Base-by-base conservation (phyloP, 306 rosid genomes). In the Quillaja saponaria region DNA sequence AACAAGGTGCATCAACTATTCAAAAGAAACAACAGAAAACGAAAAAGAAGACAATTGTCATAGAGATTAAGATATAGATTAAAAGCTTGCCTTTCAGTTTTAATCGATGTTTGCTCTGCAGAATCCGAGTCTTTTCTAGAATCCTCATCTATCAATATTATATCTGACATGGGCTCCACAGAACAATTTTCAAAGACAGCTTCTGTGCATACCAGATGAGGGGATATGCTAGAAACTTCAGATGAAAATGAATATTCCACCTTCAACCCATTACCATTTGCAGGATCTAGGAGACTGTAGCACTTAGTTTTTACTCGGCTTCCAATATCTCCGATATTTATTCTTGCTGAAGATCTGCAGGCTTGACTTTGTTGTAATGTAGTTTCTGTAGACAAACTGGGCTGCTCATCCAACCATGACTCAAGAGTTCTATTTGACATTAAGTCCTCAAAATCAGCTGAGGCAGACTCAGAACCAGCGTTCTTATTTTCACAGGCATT, bases 391-490 rank as follows among this genome's bases (percentile, higher is more conserved):
- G 91, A 69, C 69, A 87, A 73, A 67, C 72, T 76, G 64, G 97
- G 81, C 59, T 84, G 95, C 61, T 83, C 96, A 64, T 83, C 86
- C 67, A 94, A 71, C 99, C 99, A 94, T 67, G 95, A 85, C 66
- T 94, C 99, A 33, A 94, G 78, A 52, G 91, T 85, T 80, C 78
- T 83, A 12, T 81, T 83, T 41, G 99, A 83, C 78, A 94, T 76
- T 62, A 94, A 62, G 62, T 87, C 96, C 66, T 69, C 76, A 10
- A 85, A 72, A 73, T 80, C 86, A 61, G 78, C 51, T 57, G 86
- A 62, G 13, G 77, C 82, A 18, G 89, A 72, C 72, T 73, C 79
- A 51, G 88, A 73, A 71, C 66, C 74, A 52, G 71, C 80, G 81
- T 78, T 64, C 81, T 65, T 76, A 63, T 17, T 53, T 59, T 79